Evolutionary conservation across 106 monocot species (phyloP).

Genomic region (Gastrodia elata): DNA sequence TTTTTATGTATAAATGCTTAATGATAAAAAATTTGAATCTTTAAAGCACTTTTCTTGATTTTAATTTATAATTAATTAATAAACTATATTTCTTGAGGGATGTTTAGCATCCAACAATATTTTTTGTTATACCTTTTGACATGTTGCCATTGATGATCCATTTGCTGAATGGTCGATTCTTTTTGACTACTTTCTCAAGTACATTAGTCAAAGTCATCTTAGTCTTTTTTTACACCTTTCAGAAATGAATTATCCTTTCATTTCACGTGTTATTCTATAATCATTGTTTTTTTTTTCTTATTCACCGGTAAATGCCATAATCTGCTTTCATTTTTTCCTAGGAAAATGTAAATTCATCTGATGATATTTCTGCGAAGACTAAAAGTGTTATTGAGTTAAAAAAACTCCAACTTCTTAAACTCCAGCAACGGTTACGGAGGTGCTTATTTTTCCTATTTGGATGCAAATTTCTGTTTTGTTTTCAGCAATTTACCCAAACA

Average conservation of each 20-base stretch:
- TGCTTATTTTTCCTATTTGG: constrained; percentile 10
- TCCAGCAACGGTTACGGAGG: constrained; percentile 86
- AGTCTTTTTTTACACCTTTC: neutral
- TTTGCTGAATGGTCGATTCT: neutral
- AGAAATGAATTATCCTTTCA: neutral
- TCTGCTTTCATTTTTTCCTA: constrained; percentile 21
- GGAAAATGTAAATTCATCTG: constrained; percentile 87
- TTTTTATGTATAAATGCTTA: neutral
- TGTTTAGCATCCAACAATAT: neutral
- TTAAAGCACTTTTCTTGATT: neutral
- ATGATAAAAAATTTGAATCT: neutral
- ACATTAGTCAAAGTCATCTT: neutral
- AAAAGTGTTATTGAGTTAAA: constrained; percentile 98
- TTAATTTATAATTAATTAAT: neutral
- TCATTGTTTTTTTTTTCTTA: neutral
- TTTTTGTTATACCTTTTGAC: neutral
- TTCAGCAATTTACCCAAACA: neutral
- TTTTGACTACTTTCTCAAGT: neutral
- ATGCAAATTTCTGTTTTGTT: neutral
- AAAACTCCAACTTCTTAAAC: constrained; percentile 88
- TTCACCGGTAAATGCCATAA: neutral
- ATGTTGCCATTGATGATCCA: neutral
- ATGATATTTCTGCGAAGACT: constrained; percentile 94
- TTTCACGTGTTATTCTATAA: neutral
- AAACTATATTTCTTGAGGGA: neutral